Base-by-base conservation (phyloP, 768 basidiomycete species). In the Piloderma croceum region DNA sequence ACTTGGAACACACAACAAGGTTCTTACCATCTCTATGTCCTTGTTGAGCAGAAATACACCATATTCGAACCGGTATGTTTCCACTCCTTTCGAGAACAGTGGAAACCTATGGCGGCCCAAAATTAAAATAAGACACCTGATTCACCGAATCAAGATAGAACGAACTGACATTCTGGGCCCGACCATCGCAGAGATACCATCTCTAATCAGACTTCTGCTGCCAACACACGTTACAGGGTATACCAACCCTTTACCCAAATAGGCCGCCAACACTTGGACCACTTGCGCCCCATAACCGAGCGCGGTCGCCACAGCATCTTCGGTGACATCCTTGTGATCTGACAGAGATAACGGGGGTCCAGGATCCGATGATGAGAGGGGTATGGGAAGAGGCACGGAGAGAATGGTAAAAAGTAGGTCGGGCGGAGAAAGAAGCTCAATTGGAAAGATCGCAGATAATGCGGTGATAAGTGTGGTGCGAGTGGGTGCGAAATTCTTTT, bases 1-100 rank as follows among this genome's bases (percentile, higher is more conserved):
- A 38, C 35, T 42, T 42, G 19, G 29, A 45, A 34, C 15, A 44
- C 42, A 21, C 34, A 35, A 50, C 31, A 53, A 34, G 36, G 19
- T 19, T 48, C 73, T 45, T 48, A 93, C 92, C 76, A 92, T 71
- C 66, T 99, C 94, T 49, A 99, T 92, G 61, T 99, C 74, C 63
- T 98, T 99, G 68, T 99, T 99, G 23, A 98, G 70, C 31, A 99
- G 64, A 61, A 92, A 98, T 4, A 98, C 94, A 3, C 83, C 96
- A 66, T 98, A 99, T 61, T 98, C 94, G 54, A 94, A 99, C 19
- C 96, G 76, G 63, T 97, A 98, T 31, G 84, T 86, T 58, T 98
- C 96, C 43, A 97, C 93, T 4, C 93, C 92, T 64, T 79, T 88
- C 1, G 89, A 83, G 61, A 90, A 99, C 22, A 99, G 66, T 13